These are phyloP conservation scores for Botryotinia calthae DNA, from an alignment of 2,329 filamentous ascomycete genomes.

Conservation along the genomic window DNA sequence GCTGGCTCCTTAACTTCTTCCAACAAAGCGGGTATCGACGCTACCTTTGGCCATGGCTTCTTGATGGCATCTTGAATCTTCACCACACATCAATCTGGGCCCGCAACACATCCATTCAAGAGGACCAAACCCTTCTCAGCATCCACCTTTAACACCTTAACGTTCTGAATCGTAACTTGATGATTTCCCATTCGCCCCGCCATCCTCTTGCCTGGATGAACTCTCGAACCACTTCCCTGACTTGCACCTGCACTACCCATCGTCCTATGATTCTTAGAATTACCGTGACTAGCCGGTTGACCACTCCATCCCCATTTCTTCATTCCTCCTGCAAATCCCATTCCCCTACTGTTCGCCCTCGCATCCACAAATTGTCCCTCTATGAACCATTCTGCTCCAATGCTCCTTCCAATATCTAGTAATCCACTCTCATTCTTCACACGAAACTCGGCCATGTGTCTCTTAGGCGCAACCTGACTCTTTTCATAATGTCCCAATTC, in stretches of 20 bases:
- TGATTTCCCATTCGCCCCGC: constrained; percentile 91
- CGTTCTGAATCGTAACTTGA: constrained; percentile 84
- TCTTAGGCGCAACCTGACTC: constrained; percentile 79
- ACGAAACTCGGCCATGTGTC: constrained; percentile 80
- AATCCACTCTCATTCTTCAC: constrained; percentile 73
- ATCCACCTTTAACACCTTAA: constrained; percentile 86
- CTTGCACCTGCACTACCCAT: constrained; percentile 87
- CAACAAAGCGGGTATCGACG: constrained; percentile 47
- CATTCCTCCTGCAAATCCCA: constrained; percentile 97
- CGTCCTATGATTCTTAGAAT: constrained; percentile 88
- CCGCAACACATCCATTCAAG: constrained; percentile 81
- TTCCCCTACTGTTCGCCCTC: constrained; percentile 73
- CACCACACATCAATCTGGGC: constrained; percentile 82
- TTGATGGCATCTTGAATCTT: constrained; percentile 88
- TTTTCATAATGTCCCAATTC: constrained; percentile 84
- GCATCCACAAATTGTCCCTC: constrained; percentile 90
- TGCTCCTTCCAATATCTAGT: constrained; percentile 68
- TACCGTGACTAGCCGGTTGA: constrained; percentile 90
- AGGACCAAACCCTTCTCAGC: constrained; percentile 82
- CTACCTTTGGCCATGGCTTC: constrained; percentile 65
- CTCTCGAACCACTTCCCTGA: constrained; percentile 88
- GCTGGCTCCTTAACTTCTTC: constrained; percentile 50
- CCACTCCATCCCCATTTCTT: constrained; percentile 89
- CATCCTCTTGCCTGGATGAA: constrained; percentile 97
- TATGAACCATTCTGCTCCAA: constrained; percentile 88